Evolutionary conservation across 352 stramenopile species (phyloP).

Genomic region (Phytophthora pseudosyringae): DNA sequence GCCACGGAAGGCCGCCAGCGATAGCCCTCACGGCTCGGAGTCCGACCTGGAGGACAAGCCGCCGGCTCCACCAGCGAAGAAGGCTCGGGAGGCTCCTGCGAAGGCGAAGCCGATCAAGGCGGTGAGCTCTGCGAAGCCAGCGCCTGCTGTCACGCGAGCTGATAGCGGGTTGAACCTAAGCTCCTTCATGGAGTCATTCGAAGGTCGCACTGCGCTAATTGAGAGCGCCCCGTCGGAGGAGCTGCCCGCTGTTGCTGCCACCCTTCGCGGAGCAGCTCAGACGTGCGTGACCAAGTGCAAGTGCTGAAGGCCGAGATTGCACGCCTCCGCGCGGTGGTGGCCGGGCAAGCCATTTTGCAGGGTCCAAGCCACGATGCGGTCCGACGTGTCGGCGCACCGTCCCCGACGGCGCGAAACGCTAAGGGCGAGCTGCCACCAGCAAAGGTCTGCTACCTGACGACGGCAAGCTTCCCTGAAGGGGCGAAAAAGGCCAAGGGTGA

Average conservation of each 20-base stretch:
- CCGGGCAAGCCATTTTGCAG: neutral
- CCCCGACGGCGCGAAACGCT: neutral
- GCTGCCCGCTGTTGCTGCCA: neutral
- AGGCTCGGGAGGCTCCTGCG: too few species aligned
- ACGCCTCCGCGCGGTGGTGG: neutral
- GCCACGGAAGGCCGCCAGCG: too few species aligned
- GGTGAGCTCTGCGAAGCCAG: too few species aligned
- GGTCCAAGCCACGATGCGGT: too few species aligned
- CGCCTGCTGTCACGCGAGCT: neutral
- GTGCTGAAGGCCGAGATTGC: neutral
- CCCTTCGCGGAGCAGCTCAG: too few species aligned
- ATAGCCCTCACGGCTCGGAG: neutral
- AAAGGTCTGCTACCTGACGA: neutral
- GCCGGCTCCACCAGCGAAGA: neutral
- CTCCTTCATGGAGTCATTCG: neutral
- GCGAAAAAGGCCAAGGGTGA: slow-evolving; percentile 13
- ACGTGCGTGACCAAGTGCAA: neutral
- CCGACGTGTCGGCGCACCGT: too few species aligned
- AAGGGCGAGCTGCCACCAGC: slow-evolving; percentile 1
- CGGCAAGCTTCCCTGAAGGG: slow-evolving; percentile 4
- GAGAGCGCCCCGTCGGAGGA: too few species aligned
- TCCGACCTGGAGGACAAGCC: neutral
- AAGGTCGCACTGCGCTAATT: too few species aligned
- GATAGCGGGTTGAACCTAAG: neutral
- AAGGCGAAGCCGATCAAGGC: too few species aligned